Percentiles rank a stretch among this genome's conserved stretches.
Evolutionary conservation across 2,329 filamentous ascomycete species (phyloP).

Genomic region (Microdochium paspali): DNA sequence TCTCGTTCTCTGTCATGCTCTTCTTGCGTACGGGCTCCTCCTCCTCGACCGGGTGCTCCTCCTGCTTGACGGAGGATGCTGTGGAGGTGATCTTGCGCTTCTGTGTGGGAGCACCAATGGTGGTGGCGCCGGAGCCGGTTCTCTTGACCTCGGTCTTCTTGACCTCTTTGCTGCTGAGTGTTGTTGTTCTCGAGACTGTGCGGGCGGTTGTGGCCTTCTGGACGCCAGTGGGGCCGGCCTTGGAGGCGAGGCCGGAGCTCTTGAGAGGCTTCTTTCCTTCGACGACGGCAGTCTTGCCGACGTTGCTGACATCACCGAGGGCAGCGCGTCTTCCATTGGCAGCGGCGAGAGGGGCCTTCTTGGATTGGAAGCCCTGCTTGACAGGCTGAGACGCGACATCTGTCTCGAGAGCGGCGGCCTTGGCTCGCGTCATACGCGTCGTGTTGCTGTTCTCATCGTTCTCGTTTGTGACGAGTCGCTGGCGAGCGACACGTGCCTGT

Average conservation of each 20-base stretch:
- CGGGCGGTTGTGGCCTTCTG: slow-evolving; percentile 54
- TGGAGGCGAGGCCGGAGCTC: slow-evolving; percentile 60
- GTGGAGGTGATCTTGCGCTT: slow-evolving; percentile 59
- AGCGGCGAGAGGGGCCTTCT: slow-evolving; percentile 49
- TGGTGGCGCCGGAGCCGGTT: slow-evolving; percentile 61
- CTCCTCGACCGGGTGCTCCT: slow-evolving; percentile 35
- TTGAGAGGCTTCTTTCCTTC: slow-evolving; percentile 66
- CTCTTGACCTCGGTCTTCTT: slow-evolving; percentile 68
- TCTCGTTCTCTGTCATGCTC: slow-evolving; percentile 40
- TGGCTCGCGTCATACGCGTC: slow-evolving; percentile 85
- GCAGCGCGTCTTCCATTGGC: slow-evolving; percentile 64
- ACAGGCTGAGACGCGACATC: slow-evolving; percentile 49
- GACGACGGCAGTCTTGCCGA: slow-evolving; percentile 64
- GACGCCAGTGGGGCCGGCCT: slow-evolving; percentile 72
- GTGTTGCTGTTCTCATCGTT: slow-evolving; percentile 83
- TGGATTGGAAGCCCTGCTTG: slow-evolving; percentile 60
- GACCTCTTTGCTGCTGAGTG: slow-evolving; percentile 54
- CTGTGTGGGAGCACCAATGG: slow-evolving; percentile 45
- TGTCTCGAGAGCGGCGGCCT: slow-evolving; percentile 64
- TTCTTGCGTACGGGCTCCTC: slow-evolving; percentile 64
- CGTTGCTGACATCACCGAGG: slow-evolving; percentile 92
- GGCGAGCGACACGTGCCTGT: slow-evolving; percentile 60
- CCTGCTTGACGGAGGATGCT: slow-evolving; percentile 50
- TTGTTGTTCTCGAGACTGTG: slow-evolving; percentile 50
- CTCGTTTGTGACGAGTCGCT: slow-evolving; percentile 75